Percentiles rank a stretch among this genome's conserved stretches.
Conservation (phyloP, 352 stramenopile species). For the Pythium monospermum region DNA sequence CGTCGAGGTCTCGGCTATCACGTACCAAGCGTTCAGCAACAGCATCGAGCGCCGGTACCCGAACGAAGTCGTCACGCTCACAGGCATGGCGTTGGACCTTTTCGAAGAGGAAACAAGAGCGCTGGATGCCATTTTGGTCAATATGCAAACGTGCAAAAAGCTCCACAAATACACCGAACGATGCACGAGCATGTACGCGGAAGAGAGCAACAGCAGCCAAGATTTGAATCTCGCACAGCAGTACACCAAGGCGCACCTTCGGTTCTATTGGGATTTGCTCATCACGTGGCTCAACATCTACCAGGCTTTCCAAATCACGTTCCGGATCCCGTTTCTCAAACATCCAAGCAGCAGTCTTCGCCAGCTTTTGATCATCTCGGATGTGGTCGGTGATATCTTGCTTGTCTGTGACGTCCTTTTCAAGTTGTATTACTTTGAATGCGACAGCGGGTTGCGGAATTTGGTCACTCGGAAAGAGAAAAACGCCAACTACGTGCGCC, state of each 20-base stretch:
- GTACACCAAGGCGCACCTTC: constrained; percentile 42
- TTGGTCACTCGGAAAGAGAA: constrained; percentile 43
- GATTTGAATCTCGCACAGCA: constrained; percentile 39
- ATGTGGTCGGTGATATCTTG: constrained; percentile 39
- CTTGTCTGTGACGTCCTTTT: constrained; percentile 54
- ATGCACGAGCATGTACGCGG: constrained; percentile 56
- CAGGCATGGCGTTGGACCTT: constrained; percentile 34
- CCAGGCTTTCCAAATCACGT: constrained; percentile 66
- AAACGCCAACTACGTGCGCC: constrained; percentile 34
- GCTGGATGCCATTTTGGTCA: constrained; percentile 45
- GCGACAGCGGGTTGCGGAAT: constrained; percentile 44
- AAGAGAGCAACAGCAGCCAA: constrained; percentile 25
- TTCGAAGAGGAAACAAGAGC: constrained; percentile 42
- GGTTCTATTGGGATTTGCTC: constrained; percentile 60
- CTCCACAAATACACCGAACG: constrained; percentile 47
- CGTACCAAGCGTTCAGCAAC: constrained; percentile 31
- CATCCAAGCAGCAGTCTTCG: constrained; percentile 18
- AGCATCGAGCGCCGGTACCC: constrained; percentile 51
- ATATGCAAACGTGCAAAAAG: constrained; percentile 34
- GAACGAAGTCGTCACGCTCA: constrained; percentile 33
- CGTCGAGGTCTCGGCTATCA: constrained; percentile 54
- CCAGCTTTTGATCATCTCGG: constrained; percentile 27
- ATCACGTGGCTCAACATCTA: constrained; percentile 50
- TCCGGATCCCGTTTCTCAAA: constrained; percentile 60
- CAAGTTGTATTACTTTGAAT: constrained; percentile 77